These are phyloP conservation scores for Trapa bicornis DNA, from an alignment of 345 rosid genomes.

Conservation along the genomic window DNA sequence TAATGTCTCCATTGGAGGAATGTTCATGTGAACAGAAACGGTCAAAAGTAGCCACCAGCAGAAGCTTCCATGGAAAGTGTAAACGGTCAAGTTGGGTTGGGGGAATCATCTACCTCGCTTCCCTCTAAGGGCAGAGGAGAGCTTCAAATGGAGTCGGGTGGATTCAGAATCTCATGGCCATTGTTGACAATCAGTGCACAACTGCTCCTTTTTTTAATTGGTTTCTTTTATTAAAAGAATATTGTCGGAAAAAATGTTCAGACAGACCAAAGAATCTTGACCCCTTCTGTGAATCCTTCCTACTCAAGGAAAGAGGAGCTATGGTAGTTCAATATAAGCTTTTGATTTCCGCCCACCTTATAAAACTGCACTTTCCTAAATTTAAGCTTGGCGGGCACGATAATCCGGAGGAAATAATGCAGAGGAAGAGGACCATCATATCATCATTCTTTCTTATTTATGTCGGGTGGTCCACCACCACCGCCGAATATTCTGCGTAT, in stretches of 20 bases:
- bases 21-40: not conserved
- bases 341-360: not conserved
- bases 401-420: not conserved
- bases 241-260: not conserved
- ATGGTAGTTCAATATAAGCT: no score
- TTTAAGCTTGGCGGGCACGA: not conserved
- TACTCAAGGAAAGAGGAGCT: no score
- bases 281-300: no score
- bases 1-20: not conserved
- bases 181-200: not conserved
- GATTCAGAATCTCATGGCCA: not conserved
- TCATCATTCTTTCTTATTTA: no score
- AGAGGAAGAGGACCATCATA: not conserved
- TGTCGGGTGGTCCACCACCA: not conserved
- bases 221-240: not conserved
- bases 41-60: not conserved
- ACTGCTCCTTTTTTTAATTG: not conserved
- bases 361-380: not conserved
- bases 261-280: no score
- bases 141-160: not conserved
- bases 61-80: not conserved
- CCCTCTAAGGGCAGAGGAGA: not conserved
- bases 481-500: slow-evolving; percentile 3
- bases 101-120: not conserved
- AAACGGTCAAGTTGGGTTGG: not conserved